Conservation (phyloP, 257 asterid species). For the Nicotiana undulata region DNA sequence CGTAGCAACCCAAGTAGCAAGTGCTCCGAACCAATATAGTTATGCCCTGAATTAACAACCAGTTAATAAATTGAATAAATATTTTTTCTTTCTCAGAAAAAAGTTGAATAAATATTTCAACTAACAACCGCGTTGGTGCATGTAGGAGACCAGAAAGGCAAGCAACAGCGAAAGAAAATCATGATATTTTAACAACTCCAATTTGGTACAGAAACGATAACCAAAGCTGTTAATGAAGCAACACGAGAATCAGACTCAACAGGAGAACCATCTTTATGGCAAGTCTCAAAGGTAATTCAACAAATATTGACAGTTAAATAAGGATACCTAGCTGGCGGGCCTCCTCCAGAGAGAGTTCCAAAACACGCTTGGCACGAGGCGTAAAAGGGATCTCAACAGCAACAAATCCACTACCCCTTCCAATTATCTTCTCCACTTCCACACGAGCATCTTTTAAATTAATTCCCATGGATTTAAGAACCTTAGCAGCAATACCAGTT, state of each 20-base stretch:
- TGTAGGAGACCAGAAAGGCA: not conserved
- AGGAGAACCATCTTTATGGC: not conserved
- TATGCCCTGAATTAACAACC: slow-evolving; percentile 60
- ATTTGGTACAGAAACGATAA: not conserved
- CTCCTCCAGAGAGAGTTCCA: slow-evolving; percentile 95
- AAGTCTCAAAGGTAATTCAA: not conserved
- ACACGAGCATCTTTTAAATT: slow-evolving; percentile 97
- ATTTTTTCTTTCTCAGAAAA: not conserved
- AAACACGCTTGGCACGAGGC: slow-evolving; percentile 95
- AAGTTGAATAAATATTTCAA: not conserved
- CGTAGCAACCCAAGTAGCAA: slow-evolving; percentile 91
- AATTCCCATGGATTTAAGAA: slow-evolving; percentile 92
- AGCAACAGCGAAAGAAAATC: not conserved
- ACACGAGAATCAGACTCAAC: not conserved
- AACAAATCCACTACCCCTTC: slow-evolving; percentile 96
- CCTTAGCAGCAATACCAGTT: slow-evolving; percentile 99
- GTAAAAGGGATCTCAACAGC: slow-evolving; percentile 98
- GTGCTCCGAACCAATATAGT: slow-evolving; percentile 99
- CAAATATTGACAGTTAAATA: not conserved
- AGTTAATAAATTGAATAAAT: not conserved
- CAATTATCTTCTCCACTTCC: slow-evolving; percentile 95
- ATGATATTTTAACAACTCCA: not conserved
- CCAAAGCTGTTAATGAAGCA: not conserved
- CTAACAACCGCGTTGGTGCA: not conserved
- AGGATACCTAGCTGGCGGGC: slow-evolving; percentile 93